These are phyloP conservation scores for Populus hybrid DNA, from an alignment of 441 rosid species.

Conservation along the genomic window DNA sequence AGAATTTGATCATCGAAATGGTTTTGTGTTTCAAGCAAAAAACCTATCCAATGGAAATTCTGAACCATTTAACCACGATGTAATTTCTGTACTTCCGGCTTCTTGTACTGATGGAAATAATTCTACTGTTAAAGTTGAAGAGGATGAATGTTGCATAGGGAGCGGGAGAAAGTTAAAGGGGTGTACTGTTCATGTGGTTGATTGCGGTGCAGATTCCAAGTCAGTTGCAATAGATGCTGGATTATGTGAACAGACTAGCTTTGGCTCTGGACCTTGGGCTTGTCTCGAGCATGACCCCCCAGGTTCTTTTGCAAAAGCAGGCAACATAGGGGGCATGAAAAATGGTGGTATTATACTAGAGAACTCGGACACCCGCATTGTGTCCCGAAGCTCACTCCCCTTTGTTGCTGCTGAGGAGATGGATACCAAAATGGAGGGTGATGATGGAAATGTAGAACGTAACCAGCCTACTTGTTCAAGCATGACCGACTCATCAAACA, in stretches of 20 bases:
- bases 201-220: conserved; percentile 35
- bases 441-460: conserved; percentile 35
- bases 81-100: conserved; percentile 14
- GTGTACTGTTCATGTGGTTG: conserved; percentile 18
- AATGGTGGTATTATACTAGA: conserved; percentile 32
- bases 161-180: conserved; percentile 22
- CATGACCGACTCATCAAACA: conserved; percentile 63
- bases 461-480: conserved; percentile 49
- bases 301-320: conserved; percentile 23
- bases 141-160: conserved; percentile 34
- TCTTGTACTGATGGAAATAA: conserved; percentile 27
- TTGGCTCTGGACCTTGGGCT: conserved; percentile 27
- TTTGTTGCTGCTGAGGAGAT: conserved; percentile 38
- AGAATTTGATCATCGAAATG: conserved; percentile 39
- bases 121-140: conserved; percentile 44
- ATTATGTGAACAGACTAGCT: conserved; percentile 27
- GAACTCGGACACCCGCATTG: conserved; percentile 28
- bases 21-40: conserved; percentile 26
- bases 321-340: conserved; percentile 22
- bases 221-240: conserved; percentile 25
- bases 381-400: conserved; percentile 35
- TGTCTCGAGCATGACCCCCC: conserved; percentile 20
- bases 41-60: conserved; percentile 18
- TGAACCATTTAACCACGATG: conserved; percentile 24
- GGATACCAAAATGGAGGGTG: conserved; percentile 35